phyloP scores from a whole-genome alignment of 306 rosid species.

The Dryas drummondii region DNA sequence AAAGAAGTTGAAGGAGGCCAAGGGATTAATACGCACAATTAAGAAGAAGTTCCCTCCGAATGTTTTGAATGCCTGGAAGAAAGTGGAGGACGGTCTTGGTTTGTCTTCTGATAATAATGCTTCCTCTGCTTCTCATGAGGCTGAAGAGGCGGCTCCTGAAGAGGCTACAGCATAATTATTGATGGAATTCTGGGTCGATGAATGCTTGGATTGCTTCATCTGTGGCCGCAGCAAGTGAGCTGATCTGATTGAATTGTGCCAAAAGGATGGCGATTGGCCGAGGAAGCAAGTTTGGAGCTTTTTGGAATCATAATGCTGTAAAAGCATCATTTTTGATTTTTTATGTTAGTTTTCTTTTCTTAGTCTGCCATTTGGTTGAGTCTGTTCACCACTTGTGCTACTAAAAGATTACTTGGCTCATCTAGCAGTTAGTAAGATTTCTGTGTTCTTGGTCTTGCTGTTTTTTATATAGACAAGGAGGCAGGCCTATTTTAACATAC shows the following conservation, averaged over 20 bases:
- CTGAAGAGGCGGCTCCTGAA: slow-evolving; percentile 17
- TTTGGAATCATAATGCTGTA: neutral
- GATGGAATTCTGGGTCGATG: neutral
- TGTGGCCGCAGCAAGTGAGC: slow-evolving; percentile 1
- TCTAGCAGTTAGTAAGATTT: neutral
- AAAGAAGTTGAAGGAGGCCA: slow-evolving; percentile 50
- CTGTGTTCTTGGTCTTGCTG: neutral
- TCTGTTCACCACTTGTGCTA: neutral
- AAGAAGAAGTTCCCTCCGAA: slow-evolving; percentile 62
- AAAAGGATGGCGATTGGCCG: neutral
- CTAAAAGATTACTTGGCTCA: slow-evolving; percentile 1
- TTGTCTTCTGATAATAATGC: slow-evolving; percentile 36
- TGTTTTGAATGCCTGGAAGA: slow-evolving; percentile 53
- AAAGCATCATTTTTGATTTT: slow-evolving; percentile 19
- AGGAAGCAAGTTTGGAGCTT: slow-evolving; percentile 23
- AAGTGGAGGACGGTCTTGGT: slow-evolving; percentile 52
- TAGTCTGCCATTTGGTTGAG: neutral
- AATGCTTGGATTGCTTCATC: neutral
- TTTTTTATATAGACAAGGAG: neutral
- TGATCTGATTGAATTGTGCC: neutral
- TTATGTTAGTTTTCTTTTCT: neutral
- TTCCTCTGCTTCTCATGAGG: slow-evolving; percentile 20
- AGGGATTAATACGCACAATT: slow-evolving; percentile 47
- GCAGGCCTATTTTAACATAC: neutral
- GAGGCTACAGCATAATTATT: slow-evolving; percentile 15